phyloP scores from a whole-genome alignment of 306 rosid species.

The Mimosa bimucronata region DNA sequence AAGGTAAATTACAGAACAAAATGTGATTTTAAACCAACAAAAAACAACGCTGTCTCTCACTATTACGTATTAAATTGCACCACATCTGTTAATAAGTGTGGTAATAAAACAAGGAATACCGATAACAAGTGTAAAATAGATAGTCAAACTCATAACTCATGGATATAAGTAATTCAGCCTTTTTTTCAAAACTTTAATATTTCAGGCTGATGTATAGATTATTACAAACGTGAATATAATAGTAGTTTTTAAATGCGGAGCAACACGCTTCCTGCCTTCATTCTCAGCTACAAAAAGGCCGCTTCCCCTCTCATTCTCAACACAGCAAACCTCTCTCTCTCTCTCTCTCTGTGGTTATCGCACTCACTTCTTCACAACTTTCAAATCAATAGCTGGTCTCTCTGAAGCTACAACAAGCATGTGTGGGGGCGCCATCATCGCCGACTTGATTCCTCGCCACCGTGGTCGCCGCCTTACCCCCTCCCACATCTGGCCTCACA shows the following conservation, averaged over 20 bases:
- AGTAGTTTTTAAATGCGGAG: neutral
- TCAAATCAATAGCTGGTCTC: neutral
- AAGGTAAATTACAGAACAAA: too few relatives aligned
- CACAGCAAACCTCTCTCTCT: neutral
- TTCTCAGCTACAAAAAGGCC: neutral
- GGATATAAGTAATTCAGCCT: too few relatives aligned
- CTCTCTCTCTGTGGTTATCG: neutral
- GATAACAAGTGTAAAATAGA: neutral
- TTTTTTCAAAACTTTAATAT: too few relatives aligned
- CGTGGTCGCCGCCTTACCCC: constrained; percentile 50
- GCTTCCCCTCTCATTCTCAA: neutral
- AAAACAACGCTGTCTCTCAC: too few relatives aligned
- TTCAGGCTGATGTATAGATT: neutral
- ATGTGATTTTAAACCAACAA: neutral
- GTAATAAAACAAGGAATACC: neutral
- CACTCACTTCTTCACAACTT: neutral
- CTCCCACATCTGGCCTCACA: constrained; percentile 66
- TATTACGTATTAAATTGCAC: too few relatives aligned
- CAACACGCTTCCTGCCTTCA: neutral
- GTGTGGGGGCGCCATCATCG: constrained; percentile 88
- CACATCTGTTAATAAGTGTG: too few relatives aligned
- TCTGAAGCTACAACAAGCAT: constrained; percentile 32
- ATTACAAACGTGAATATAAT: neutral
- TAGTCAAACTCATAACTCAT: neutral
- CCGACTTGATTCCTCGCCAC: constrained; percentile 65